Evolutionary conservation across 148 eudicot genomes (phyloP), one percentile per base, ranked within the genome.

Genomic region (Vaccinium macrocarpon): DNA sequence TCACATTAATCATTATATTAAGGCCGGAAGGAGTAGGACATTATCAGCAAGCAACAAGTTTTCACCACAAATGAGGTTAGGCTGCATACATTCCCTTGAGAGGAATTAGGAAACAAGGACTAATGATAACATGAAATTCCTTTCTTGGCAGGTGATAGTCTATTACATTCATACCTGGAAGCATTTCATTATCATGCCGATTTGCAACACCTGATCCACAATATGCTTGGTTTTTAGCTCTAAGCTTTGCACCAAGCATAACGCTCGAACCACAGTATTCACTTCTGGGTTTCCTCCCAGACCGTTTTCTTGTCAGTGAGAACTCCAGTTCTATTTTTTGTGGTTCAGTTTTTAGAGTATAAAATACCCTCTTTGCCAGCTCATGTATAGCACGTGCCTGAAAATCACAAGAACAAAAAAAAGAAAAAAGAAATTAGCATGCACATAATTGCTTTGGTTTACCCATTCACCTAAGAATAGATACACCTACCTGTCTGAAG

Each of bases 351-450:
- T 80, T 61, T 18, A 80, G 61, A 5, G 86, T 85, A 57, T 49
- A 25, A 50, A 85, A 85, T 57, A 80, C 72, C 55, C 48, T 85
- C 72, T 80, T 68, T 46, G 86, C 86, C 42, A 85, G 83, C 46
- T 85, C 86, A n/a, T 85, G 52, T 80, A 85, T 85, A 12, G 86
- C 70, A 55, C 86, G 86, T 6, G 86, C 86, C 86, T 85, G 50
- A 3, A 38, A 32, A 23, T 82, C 62, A 53, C 84, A 82, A 73
- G 52, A 72, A 82, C 52, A 48, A 38, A 48, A 38, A 35, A 21
- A 25, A 82, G 21, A 25, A 4, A 19, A 9, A 50, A 50, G 9
- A 53, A 14, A 53, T 5, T 9, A 78, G 53, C 7, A 57, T 32
- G 27, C 12, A 9, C 16, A 56, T 8, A 32, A 79, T 56, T 79